Percentiles rank a stretch among this genome's conserved stretches.
Evolutionary conservation across 768 basidiomycete species (phyloP).

Genomic region (Tylopilus felleus): DNA sequence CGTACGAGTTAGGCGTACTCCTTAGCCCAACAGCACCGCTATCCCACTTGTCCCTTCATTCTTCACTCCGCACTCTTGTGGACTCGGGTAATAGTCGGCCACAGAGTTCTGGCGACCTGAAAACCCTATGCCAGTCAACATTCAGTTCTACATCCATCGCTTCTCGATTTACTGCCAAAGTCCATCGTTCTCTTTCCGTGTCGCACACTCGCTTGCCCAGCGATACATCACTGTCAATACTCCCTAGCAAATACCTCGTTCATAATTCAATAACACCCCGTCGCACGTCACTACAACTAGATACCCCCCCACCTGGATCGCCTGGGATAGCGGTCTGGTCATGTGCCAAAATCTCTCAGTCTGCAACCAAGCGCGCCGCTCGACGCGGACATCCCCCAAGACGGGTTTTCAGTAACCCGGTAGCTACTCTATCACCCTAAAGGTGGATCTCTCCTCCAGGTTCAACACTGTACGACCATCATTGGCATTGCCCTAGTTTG

Average conservation of each 20-base stretch:
- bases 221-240: constrained; percentile 6
- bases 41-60: constrained; percentile 14
- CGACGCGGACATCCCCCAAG: constrained; percentile 20
- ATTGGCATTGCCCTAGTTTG: not conserved
- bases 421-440: constrained; percentile 13
- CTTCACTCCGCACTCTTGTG: constrained; percentile 26
- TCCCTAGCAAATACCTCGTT: constrained; percentile 3
- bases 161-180: constrained; percentile 15
- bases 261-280: constrained; percentile 11
- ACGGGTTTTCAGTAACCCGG: constrained; percentile 23
- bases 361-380: constrained; percentile 24
- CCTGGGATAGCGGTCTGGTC: constrained; percentile 24
- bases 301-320: constrained; percentile 2
- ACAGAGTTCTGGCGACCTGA: constrained; percentile 10
- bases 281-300: constrained; percentile 6
- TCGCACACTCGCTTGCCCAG: constrained; percentile 2
- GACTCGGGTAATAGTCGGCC: constrained; percentile 6
- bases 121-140: constrained; percentile 19
- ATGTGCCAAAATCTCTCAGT: constrained; percentile 32
- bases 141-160: constrained; percentile 20
- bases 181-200: constrained; percentile 3
- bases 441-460: not conserved
- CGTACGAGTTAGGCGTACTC: constrained; percentile 24
- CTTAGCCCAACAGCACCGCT: not conserved
- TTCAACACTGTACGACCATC: constrained; percentile 11